Evolutionary conservation across 169 alveolate genomes (phyloP).

Genomic region (Plasmodium vinckei): DNA sequence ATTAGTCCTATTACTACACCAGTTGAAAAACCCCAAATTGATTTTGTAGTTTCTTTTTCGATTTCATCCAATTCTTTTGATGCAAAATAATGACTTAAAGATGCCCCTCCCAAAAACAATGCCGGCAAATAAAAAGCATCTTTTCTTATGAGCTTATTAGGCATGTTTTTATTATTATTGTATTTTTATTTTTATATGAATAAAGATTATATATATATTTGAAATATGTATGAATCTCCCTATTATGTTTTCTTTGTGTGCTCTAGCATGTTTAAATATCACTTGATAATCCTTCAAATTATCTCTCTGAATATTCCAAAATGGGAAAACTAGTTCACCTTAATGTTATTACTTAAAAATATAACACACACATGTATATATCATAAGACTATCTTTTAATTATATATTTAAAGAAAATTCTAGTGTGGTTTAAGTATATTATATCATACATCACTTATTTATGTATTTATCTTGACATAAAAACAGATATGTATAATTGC

Average conservation of each 20-base stretch:
- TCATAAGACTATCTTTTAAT: too few relatives aligned
- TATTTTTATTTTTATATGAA: constrained; percentile 17
- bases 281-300: too few relatives aligned
- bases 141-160: constrained; percentile 34
- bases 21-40: constrained; percentile 77
- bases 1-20: constrained; percentile 75
- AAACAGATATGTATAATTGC: too few relatives aligned
- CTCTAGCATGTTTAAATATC: too few relatives aligned
- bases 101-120: constrained; percentile 75
- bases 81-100: constrained; percentile 73
- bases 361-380: too few relatives aligned
- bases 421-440: too few relatives aligned
- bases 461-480: too few relatives aligned
- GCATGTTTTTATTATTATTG: constrained; percentile 36
- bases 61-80: constrained; percentile 77
- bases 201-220: not conserved
- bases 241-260: not conserved
- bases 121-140: constrained; percentile 75
- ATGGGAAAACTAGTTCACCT: too few relatives aligned
- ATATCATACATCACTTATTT: too few relatives aligned
- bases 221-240: not conserved
- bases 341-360: too few relatives aligned
- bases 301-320: too few relatives aligned
- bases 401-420: too few relatives aligned
- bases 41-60: constrained; percentile 64